Conservation (phyloP, 441 rosid genomes). For the Flueggea neowawraea region DNA sequence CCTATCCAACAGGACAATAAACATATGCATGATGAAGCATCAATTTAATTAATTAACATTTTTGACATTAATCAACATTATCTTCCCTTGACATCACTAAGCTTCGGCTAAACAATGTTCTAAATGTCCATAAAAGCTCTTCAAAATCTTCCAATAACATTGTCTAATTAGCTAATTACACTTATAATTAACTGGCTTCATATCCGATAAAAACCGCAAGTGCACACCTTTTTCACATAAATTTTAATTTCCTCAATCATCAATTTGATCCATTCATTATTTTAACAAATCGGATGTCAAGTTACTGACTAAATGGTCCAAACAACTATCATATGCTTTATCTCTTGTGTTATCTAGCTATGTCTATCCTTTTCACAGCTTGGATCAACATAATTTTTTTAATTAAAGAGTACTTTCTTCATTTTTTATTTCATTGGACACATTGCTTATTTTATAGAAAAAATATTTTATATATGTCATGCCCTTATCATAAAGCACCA, state of each 20-base stretch:
- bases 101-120: slow-evolving; percentile 9
- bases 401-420: too few relatives aligned
- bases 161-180: not conserved
- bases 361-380: slow-evolving; percentile 5
- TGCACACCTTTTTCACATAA: not conserved
- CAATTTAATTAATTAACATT: not conserved
- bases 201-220: not conserved
- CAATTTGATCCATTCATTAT: not conserved
- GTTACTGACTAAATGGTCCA: not conserved
- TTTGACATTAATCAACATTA: slow-evolving; percentile 17
- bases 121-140: not conserved
- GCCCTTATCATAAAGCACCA: slow-evolving; percentile 25
- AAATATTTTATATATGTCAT: not conserved
- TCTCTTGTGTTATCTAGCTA: not conserved
- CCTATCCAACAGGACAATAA: too few relatives aligned
- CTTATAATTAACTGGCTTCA: not conserved
- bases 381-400: not conserved
- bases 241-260: not conserved
- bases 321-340: not conserved
- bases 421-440: too few relatives aligned
- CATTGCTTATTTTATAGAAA: not conserved
- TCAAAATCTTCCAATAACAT: not conserved
- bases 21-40: too few relatives aligned
- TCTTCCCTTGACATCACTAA: slow-evolving; percentile 9
- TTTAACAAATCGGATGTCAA: not conserved